Percentiles rank a stretch among this genome's conserved stretches.
Evolutionary conservation across 306 rosid genomes (phyloP).

Genomic region (Carpinus fangiana): DNA sequence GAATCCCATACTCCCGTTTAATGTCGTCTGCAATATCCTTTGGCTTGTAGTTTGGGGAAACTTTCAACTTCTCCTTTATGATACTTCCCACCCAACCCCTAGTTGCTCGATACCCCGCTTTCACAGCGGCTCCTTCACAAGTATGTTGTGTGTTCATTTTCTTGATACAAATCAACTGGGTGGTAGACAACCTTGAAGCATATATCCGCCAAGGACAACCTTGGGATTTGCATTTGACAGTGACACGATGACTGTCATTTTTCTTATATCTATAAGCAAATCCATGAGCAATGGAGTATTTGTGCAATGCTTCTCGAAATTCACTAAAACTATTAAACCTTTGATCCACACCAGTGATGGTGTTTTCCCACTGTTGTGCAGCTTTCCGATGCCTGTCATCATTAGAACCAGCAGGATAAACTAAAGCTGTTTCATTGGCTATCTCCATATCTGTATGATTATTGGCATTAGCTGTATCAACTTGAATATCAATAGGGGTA

Average conservation of each 20-base stretch:
- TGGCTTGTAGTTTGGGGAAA: slow-evolving; percentile 90
- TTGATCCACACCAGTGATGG: slow-evolving; percentile 94
- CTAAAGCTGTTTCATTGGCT: slow-evolving; percentile 43
- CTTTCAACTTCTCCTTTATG: slow-evolving; percentile 91
- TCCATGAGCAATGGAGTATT: slow-evolving; percentile 93
- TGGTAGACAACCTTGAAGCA: slow-evolving; percentile 86
- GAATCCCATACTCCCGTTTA: slow-evolving; percentile 90
- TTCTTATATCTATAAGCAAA: slow-evolving; percentile 92
- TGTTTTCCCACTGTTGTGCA: slow-evolving; percentile 92
- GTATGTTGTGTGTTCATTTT: slow-evolving; percentile 78
- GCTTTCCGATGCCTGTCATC: slow-evolving; percentile 73
- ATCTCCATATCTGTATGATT: slow-evolving; percentile 44
- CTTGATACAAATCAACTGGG: slow-evolving; percentile 91
- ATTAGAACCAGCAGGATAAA: slow-evolving; percentile 38
- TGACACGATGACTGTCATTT: slow-evolving; percentile 89
- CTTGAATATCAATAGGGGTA: slow-evolving; percentile 42
- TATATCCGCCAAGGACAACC: slow-evolving; percentile 98
- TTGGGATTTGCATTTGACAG: slow-evolving; percentile 93
- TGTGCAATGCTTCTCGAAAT: slow-evolving; percentile 92
- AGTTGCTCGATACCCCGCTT: slow-evolving; percentile 95
- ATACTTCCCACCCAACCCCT: slow-evolving; percentile 99
- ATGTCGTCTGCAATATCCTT: slow-evolving; percentile 94
- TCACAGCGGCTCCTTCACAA: slow-evolving; percentile 87
- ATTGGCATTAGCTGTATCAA: slow-evolving; percentile 35
- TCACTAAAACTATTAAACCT: slow-evolving; percentile 89